Evolutionary conservation across 2,329 filamentous ascomycete genomes (phyloP).

Genomic region (Phialophora expanda): DNA sequence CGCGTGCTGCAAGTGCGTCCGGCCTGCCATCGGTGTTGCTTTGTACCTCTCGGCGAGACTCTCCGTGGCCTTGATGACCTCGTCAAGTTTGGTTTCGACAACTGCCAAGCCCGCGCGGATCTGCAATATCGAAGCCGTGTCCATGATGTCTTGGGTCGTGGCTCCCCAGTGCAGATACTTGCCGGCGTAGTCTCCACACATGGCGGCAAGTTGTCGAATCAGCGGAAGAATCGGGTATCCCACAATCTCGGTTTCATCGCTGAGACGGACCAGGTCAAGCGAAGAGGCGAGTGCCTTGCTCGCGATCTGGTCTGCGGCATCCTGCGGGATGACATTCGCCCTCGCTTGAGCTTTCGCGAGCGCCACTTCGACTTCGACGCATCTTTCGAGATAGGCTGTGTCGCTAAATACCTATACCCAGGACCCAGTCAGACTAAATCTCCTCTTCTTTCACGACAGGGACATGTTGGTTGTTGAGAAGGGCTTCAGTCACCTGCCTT

Average conservation of each 20-base stretch:
- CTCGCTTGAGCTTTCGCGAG: slow-evolving; percentile 39
- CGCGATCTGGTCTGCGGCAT: not conserved
- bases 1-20: slow-evolving; percentile 65
- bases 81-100: slow-evolving; percentile 52
- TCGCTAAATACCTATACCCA: slow-evolving; percentile 35
- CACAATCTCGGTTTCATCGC: slow-evolving; percentile 40
- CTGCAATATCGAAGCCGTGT: slow-evolving; percentile 59
- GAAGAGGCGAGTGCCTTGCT: not conserved
- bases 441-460: not conserved
- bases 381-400: slow-evolving; percentile 35
- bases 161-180: slow-evolving; percentile 64
- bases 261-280: not conserved
- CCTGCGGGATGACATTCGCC: slow-evolving; percentile 36
- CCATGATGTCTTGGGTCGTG: slow-evolving; percentile 66
- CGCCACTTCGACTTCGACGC: slow-evolving; percentile 38
- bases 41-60: slow-evolving; percentile 53
- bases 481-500: not conserved
- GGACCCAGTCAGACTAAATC: not conserved
- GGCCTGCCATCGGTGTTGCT: slow-evolving; percentile 63
- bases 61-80: slow-evolving; percentile 52
- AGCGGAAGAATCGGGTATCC: slow-evolving; percentile 41
- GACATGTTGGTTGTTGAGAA: not conserved
- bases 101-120: slow-evolving; percentile 58
- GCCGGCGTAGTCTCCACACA: slow-evolving; percentile 36
- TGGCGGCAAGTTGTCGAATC: slow-evolving; percentile 37